Evolutionary conservation across 2,329 filamentous ascomycete species (phyloP).

Genomic region (Hymenoscyphus infarciens): DNA sequence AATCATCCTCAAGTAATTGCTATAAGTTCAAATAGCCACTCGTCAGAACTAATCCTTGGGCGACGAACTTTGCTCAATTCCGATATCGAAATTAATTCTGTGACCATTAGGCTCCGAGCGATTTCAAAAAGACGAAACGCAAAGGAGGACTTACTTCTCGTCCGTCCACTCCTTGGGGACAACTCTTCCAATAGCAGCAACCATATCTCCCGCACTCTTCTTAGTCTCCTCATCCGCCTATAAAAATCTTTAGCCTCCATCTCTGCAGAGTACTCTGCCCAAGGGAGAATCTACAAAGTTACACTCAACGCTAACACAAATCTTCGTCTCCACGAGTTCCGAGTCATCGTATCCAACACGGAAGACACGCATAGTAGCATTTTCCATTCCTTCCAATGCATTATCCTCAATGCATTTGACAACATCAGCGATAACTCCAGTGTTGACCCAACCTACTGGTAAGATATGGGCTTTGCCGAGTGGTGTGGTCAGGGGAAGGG

Average conservation of each 20-base stretch:
- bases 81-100: neutral
- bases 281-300: neutral
- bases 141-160: neutral
- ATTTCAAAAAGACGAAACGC: neutral
- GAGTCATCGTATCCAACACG: neutral
- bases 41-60: too few relatives aligned
- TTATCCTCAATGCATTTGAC: neutral
- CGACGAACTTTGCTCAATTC: neutral
- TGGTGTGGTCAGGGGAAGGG: neutral
- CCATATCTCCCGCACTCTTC: neutral
- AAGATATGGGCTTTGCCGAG: slow-evolving; percentile 1
- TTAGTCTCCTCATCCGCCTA: neutral
- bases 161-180: neutral
- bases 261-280: neutral
- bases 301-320: neutral
- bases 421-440: neutral
- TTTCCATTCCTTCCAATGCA: neutral
- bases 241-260: neutral
- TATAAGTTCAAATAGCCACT: too few relatives aligned
- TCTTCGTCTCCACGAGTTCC: neutral
- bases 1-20: too few relatives aligned
- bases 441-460: neutral
- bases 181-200: neutral
- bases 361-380: neutral
- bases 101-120: neutral